A percentile compares a stretch with the other conserved stretches of the same genome.
These are phyloP conservation scores for Metschnikowia kofuensis DNA, from an alignment of 805 yeast species.

Conservation along the genomic window DNA sequence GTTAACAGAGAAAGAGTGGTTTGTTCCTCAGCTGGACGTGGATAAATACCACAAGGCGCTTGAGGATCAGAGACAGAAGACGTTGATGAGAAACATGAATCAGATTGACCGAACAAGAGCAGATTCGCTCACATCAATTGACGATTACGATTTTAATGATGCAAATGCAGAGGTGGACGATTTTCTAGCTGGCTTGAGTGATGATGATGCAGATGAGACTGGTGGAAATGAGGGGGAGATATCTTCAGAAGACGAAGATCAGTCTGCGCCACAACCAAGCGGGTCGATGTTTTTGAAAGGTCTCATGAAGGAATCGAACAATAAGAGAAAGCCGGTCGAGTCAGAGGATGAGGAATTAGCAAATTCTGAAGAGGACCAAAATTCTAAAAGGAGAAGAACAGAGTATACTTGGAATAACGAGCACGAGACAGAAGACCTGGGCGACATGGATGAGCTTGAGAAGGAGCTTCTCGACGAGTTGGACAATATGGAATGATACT, in stretches of 20 bases:
- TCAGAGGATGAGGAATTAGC: conserved; percentile 22
- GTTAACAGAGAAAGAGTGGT: conserved; percentile 43
- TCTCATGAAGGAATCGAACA: conserved; percentile 19
- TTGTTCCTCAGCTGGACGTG: conserved; percentile 44
- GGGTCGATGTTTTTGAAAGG: conserved; percentile 26
- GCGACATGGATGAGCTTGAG: conserved; percentile 47
- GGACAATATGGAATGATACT: conserved; percentile 31
- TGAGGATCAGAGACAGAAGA: conserved; percentile 19
- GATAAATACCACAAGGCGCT: conserved; percentile 39
- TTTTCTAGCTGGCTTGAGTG: conserved; percentile 44
- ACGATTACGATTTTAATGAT: conserved; percentile 40
- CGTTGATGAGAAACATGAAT: conserved; percentile 7
- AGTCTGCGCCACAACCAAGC: conserved; percentile 1
- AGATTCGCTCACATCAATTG: conserved; percentile 29
- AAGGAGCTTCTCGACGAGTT: conserved; percentile 51
- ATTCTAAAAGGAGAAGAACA: conserved; percentile 6
- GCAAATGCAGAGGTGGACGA: conserved; percentile 47
- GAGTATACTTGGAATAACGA: conserved; percentile 8
- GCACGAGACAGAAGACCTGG: conserved; percentile 13
- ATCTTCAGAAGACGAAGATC: conserved; percentile 20
- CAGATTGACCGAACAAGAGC: conserved; percentile 29
- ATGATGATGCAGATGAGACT: conserved; percentile 37
- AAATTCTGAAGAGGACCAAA: conserved; percentile 1
- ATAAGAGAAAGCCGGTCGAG: conserved; percentile 17
- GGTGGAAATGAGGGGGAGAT: conserved; percentile 27